Base-by-base conservation (phyloP, 1,284 basidiomycete species). In the Heterobasidion parviporum region DNA sequence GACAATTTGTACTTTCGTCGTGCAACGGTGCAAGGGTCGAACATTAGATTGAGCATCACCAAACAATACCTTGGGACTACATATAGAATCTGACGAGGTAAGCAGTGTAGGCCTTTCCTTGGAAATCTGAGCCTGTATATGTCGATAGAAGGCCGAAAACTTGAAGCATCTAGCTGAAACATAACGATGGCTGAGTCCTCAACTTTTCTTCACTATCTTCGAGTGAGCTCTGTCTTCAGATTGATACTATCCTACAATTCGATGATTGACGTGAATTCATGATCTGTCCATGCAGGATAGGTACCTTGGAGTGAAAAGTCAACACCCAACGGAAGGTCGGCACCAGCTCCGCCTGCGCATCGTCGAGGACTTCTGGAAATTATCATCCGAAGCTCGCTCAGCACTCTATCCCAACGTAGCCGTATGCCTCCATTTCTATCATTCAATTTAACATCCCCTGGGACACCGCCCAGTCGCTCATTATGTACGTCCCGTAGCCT, bases 281-380 rank as follows among this genome's bases (percentile, higher is more conserved):
- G 26, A 1, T 26, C 26, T 26, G 5, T 26, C 5, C 26, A 26
- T 6, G 26, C 26, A 26, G 26, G 26, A 63, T 59, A 59, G 64
- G 53, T 78, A 78, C 54, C 55, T 65, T 4, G 57, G 63, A 18
- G 56, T 67, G n/a, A 76, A 74, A 58, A 60, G 57, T 5, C 64
- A 50, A 8, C 63, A 68, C 54, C 74, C 73, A 32, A 58, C 62
- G 15, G 74, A 74, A 59, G 73, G 74, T 34, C 69, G 73, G n/a
- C 70, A 78, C 18, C 65, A 59, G 49, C 70, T 71, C 70, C 65
- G 67, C 45, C 61, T 78, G 20, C 70, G 68, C 26, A 64, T 71
- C 34, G 70, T 70, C 35, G 67, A 72, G 9, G 62, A 67, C 44
- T 76, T 79, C 55, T 78, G 61, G 57, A 43, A 51, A 5, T 49